A percentile compares a stretch with the other conserved stretches of the same genome.
Conservation (phyloP, 495 filamentous ascomycete species). For the Arthonia radiata region DNA sequence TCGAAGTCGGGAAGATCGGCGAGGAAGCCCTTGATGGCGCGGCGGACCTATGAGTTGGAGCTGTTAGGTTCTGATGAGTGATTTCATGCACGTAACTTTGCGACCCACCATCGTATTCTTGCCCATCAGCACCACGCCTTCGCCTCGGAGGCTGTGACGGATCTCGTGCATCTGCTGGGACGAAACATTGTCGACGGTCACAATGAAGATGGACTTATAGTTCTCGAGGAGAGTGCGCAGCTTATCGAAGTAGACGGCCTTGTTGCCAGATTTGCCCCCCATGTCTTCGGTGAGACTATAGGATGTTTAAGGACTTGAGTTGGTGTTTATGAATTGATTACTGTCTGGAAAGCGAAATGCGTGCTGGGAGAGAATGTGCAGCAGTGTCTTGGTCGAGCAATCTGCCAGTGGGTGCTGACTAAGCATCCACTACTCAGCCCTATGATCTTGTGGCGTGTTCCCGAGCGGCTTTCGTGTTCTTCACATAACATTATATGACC, state of each 20-base stretch:
- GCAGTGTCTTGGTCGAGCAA: too few relatives aligned
- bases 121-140: constrained; percentile 93
- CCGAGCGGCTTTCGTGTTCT: too few relatives aligned
- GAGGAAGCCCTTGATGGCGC: constrained; percentile 91
- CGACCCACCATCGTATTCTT: constrained; percentile 92
- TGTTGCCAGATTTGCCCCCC: constrained; percentile 91
- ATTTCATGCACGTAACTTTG: neutral
- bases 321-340: too few relatives aligned
- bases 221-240: constrained; percentile 79
- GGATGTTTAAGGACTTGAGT: constrained; percentile 13
- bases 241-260: constrained; percentile 98
- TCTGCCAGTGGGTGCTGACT: too few relatives aligned
- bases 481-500: too few relatives aligned
- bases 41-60: constrained; percentile 42
- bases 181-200: constrained; percentile 80
- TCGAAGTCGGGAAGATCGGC: constrained; percentile 84
- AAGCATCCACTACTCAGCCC: too few relatives aligned
- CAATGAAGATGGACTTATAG: constrained; percentile 92
- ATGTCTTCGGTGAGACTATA: constrained; percentile 46
- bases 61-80: constrained; percentile 4
- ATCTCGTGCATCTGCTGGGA: constrained; percentile 99
- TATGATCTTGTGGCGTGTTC: too few relatives aligned
- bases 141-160: constrained; percentile 58
- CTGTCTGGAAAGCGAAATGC: too few relatives aligned
- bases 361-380: too few relatives aligned